Base-by-base conservation (phyloP, 1,284 basidiomycete species). In the Lentinus polychrous region DNA sequence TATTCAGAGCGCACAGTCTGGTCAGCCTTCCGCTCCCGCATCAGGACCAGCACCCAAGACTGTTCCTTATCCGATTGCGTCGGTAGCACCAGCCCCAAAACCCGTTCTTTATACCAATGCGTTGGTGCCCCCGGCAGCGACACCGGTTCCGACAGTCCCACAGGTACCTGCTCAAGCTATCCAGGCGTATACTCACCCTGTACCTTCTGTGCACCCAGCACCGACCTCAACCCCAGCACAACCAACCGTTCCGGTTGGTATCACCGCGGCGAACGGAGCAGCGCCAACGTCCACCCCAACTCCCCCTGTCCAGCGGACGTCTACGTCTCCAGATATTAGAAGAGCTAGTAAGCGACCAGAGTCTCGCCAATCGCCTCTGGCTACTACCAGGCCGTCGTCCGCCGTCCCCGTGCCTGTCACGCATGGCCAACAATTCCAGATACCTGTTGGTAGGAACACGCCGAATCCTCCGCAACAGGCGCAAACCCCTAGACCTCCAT, bases 11-110 rank as follows among this genome's bases (percentile, higher is more conserved):
- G 37, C 43, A 2, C 53, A 51, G 24, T 17, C 49, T 18, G 49
- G 49, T 7, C 58, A 58, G 11, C 57, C 56, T 22, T 27, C 57
- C 3, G 43, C 51, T 7, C 49, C 48, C 6, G 39, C 43, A 6
- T 55, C 62, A 10, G 50, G 49, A n/a, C 57, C 65, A 27, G 48
- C 53, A 31, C 45, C 59, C 3, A 46, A 49, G 15, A 20, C 55
- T 20, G 46, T 32, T 14, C 37, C 51, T 34, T 52, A 53, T 14
- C 46, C 52, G 6, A 54, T 55, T 18, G 54, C 54, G 10, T 50
- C 56, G 11, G 31, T n/a, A 10, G 50, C 49, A n/a, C 57, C 65
- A 27, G 48, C 53, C 22, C 45, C 59, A 3, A 46, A 49, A 20
- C 32, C 55, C 15, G 46, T 32, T 14, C 37, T 50, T 34, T 52